These are phyloP conservation scores for Globisporangium nodosum DNA, from an alignment of 352 stramenopile species.

Conservation along the genomic window DNA sequence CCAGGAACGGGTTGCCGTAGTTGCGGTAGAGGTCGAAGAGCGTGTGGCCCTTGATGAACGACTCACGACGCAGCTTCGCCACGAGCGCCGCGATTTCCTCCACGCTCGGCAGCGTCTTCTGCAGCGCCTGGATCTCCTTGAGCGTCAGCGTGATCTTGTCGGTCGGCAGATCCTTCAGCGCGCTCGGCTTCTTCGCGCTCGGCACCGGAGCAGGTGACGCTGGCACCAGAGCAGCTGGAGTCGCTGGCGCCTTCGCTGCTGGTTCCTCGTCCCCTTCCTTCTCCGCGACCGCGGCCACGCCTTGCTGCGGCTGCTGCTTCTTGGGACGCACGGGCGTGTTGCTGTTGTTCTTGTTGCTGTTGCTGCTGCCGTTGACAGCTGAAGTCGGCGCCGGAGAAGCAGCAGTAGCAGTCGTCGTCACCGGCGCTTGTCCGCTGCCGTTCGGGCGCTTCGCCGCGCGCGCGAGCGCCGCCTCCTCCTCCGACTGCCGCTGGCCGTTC, in stretches of 20 bases:
- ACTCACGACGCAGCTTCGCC: constrained; percentile 52
- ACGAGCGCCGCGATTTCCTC: constrained; percentile 59
- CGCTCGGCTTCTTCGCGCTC: constrained; percentile 7
- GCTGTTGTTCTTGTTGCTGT: neutral
- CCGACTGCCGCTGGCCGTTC: constrained; percentile 9
- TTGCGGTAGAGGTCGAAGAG: constrained; percentile 85
- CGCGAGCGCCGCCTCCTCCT: constrained; percentile 10
- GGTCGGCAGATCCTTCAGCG: constrained; percentile 33
- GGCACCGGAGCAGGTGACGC: neutral
- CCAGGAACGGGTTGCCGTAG: constrained; percentile 79
- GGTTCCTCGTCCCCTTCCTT: neutral
- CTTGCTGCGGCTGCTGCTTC: constrained; percentile 4
- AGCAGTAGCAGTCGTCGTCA: neutral
- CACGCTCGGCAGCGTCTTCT: constrained; percentile 69
- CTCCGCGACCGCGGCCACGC: neutral
- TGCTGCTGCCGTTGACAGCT: neutral
- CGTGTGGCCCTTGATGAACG: constrained; percentile 69
- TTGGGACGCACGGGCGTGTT: neutral
- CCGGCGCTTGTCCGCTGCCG: neutral
- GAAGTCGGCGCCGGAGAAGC: neutral
- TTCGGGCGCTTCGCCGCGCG: constrained; percentile 9
- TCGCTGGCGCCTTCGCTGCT: neutral
- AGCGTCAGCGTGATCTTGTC: constrained; percentile 73
- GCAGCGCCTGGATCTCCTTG: constrained; percentile 63
- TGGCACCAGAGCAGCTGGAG: neutral